Percentiles rank a stretch among this genome's conserved stretches.
phyloP scores from a whole-genome alignment of 768 basidiomycete species.

The Mycena crocata region DNA sequence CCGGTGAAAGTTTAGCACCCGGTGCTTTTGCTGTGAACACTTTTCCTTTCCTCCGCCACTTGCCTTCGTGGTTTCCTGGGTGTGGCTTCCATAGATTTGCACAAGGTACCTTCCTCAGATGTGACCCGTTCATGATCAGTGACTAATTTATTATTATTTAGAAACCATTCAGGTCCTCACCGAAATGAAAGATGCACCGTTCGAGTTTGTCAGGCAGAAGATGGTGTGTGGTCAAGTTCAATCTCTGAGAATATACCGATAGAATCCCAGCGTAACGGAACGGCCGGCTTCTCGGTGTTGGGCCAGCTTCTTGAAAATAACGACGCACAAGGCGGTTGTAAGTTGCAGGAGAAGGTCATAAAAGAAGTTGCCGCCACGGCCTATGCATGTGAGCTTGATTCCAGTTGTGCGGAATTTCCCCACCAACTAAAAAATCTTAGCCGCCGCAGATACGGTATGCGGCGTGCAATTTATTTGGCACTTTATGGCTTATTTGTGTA shows the following conservation, averaged over 20 bases:
- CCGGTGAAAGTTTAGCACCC: constrained; percentile 30
- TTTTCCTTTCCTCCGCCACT: constrained; percentile 44
- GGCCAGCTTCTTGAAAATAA: not conserved
- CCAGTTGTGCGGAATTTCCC: no score
- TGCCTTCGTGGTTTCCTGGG: constrained; percentile 47
- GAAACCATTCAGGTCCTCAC: not conserved
- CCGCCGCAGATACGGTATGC: constrained; percentile 7
- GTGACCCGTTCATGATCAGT: no score
- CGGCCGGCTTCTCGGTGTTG: not conserved
- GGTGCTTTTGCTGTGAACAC: constrained; percentile 41
- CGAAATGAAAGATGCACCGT: constrained; percentile 4
- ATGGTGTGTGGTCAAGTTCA: constrained; percentile 1
- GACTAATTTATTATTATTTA: not conserved
- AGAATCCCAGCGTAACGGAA: constrained; percentile 1
- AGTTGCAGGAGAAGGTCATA: not conserved
- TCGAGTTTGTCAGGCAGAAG: constrained; percentile 14
- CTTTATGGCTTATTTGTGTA: not conserved
- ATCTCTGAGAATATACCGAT: not conserved
- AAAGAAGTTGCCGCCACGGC: constrained; percentile 5
- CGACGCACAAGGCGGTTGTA: not conserved
- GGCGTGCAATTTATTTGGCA: no score
- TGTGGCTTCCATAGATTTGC: no score
- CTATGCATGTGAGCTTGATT: constrained; percentile 8
- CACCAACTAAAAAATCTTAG: no score
- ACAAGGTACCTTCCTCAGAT: no score